Base-by-base conservation (phyloP, 345 rosid genomes). In the Iberis pinnata region DNA sequence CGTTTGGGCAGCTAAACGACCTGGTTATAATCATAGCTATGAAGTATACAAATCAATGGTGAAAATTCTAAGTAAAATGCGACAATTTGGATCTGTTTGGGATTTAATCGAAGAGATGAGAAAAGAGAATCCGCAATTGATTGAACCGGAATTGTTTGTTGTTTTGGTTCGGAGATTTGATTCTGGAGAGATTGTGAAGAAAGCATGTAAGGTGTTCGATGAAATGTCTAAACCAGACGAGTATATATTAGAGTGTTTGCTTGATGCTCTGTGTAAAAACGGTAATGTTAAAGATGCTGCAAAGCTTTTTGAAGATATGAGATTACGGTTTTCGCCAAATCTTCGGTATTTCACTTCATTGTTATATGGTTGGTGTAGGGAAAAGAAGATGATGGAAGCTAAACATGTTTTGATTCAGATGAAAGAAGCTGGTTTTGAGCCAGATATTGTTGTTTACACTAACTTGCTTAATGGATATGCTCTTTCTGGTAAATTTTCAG, bases 281-380 rank as follows among this genome's bases (percentile, higher is more conserved):
- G 89, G 88, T 15, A 61, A 73, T 29, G 96, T 81, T 12, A 88
- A 92, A 73, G 89, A 88, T 31, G 98, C 93, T 15, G 89, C 98
- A 18, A 70, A 70, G 50, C 75, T 88, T 43, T 88, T 88, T 9
- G 86, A 85, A 64, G 96, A 88, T 32, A 82, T 83, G 84, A 73
- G 80, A 40, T 65, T 58, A 38, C 72, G 69, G 45, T 92, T 92
- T 56, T 31, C 43, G 5, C 80, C 83, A 2, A 72, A 59, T 63
- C 72, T 85, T 44, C 65, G 54, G 67, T 80, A 79, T 68, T 88
- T 88, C 37, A 80, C 86, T 9, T 79, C 79, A 3, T 70, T 92
- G 76, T 69, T 90, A 67, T 74, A 75, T 64, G 98, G 96, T 72
- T 88, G 96, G 98, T 92, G 98, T 37, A 77, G 73, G 27, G 89